Evolutionary conservation across 2,329 filamentous ascomycete species (phyloP).

Genomic region (Cercospora canescens): DNA sequence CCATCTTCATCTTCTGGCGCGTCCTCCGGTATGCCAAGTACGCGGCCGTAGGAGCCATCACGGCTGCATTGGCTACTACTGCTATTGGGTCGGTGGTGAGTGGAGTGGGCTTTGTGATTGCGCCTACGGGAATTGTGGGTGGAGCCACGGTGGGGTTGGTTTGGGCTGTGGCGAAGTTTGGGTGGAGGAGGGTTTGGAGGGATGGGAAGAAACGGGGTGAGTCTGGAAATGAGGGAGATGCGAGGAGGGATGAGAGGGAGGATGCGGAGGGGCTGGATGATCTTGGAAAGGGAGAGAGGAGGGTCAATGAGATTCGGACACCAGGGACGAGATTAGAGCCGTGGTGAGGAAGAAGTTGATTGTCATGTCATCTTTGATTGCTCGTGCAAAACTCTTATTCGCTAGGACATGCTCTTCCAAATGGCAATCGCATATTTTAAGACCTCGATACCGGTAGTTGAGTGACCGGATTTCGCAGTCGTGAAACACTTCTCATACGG

Average conservation of each 20-base stretch:
- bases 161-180: constrained; percentile 43
- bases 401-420: too few species aligned
- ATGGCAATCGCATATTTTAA: too few species aligned
- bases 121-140: constrained; percentile 41
- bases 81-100: constrained; percentile 40
- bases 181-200: constrained; percentile 35
- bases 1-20: constrained; percentile 46
- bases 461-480: too few species aligned
- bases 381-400: too few species aligned
- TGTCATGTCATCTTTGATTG: too few species aligned
- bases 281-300: not conserved
- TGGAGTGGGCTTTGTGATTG: constrained; percentile 44
- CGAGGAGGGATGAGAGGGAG: constrained; percentile 25
- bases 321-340: constrained; percentile 1
- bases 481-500: too few species aligned
- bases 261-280: constrained; percentile 19
- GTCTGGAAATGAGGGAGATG: constrained; percentile 26
- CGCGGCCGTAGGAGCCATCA: constrained; percentile 38
- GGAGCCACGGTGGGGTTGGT: constrained; percentile 38
- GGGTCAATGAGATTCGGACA: not conserved
- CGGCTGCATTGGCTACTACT: constrained; percentile 37
- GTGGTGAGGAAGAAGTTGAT: constrained; percentile 4
- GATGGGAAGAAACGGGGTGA: constrained; percentile 30
- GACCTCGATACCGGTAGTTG: too few species aligned
- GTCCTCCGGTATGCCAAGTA: constrained; percentile 46